Evolutionary conservation across 768 basidiomycete species (phyloP).

Genomic region (Boletus edulis): DNA sequence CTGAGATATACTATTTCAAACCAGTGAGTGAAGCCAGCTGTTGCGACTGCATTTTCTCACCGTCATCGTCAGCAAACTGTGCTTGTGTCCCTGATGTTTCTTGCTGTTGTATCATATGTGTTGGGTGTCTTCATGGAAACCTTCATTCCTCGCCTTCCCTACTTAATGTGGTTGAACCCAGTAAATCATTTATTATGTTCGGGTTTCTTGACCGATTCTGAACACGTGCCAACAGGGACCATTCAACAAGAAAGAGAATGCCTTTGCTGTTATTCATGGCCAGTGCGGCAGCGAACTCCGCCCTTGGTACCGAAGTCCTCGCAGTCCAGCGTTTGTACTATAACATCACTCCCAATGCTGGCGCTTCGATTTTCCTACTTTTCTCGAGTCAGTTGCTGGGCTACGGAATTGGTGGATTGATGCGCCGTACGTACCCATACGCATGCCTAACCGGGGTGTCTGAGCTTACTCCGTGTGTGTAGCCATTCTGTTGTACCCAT

Average conservation of each 20-base stretch:
- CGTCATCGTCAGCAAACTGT: constrained; percentile 45
- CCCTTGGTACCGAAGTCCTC: constrained; percentile 53
- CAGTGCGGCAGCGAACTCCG: constrained; percentile 52
- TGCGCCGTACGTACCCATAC: constrained; percentile 37
- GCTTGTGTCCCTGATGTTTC: constrained; percentile 51
- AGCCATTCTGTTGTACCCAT: constrained; percentile 39
- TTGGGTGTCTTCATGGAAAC: constrained; percentile 47
- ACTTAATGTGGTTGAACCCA: constrained; percentile 53
- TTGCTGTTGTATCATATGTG: constrained; percentile 51
- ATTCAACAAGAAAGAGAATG: constrained; percentile 61
- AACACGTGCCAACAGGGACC: constrained; percentile 37
- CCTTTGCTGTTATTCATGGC: constrained; percentile 57
- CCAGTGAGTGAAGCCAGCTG: constrained; percentile 33
- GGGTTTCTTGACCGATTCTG: background rate
- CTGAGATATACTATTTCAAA: constrained; percentile 64
- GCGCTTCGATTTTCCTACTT: constrained; percentile 46
- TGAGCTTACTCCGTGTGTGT: background rate
- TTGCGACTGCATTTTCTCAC: background rate
- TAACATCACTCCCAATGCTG: constrained; percentile 47
- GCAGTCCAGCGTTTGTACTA: constrained; percentile 56
- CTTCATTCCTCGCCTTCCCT: constrained; percentile 42
- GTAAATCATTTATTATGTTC: constrained; percentile 9
- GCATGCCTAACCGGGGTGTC: background rate
- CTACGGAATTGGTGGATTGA: constrained; percentile 54
- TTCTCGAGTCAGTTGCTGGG: constrained; percentile 38